Percentiles rank a stretch among this genome's conserved stretches.
These are phyloP conservation scores for Coniochaeta ligniaria DNA, from an alignment of 2,329 filamentous ascomycete genomes.

Conservation along the genomic window DNA sequence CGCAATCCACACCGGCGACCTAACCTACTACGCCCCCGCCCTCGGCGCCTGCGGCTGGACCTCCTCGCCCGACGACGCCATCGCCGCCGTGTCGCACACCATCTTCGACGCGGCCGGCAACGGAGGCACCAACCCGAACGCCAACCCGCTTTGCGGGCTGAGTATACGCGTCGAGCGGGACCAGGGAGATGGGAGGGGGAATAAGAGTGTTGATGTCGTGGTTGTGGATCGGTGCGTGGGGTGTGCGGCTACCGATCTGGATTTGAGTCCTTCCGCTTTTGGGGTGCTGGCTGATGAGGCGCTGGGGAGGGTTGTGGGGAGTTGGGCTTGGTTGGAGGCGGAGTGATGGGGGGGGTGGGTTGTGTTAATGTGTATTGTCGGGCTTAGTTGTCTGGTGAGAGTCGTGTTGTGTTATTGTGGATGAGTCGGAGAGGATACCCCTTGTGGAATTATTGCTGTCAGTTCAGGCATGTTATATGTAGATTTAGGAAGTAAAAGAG, in stretches of 20 bases:
- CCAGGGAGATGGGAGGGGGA: conserved; percentile 28
- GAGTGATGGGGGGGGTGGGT: too few relatives aligned
- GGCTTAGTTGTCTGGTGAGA: too few relatives aligned
- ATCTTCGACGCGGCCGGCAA: conserved; percentile 55
- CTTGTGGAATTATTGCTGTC: neutral
- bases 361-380: too few relatives aligned
- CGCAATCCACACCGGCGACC: conserved; percentile 45
- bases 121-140: conserved; percentile 45
- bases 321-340: conserved; percentile 27
- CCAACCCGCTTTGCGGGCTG: conserved; percentile 60
- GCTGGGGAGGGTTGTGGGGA: conserved; percentile 28
- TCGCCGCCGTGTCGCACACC: conserved; percentile 61
- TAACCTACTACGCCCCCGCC: conserved; percentile 61
- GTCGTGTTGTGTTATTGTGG: neutral
- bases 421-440: neutral
- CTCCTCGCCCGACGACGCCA: conserved; percentile 44
- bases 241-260: conserved; percentile 38
- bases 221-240: conserved; percentile 61
- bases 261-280: conserved; percentile 40
- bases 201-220: conserved; percentile 41
- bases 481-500: too few relatives aligned
- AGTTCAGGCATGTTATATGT: too few relatives aligned
- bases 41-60: conserved; percentile 63
- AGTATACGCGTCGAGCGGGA: conserved; percentile 54
- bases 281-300: conserved; percentile 34